A percentile compares a stretch with the other conserved stretches of the same genome.
These are phyloP conservation scores for Sporothrix mexicana DNA, from an alignment of 2,329 filamentous ascomycete species.

Conservation along the genomic window DNA sequence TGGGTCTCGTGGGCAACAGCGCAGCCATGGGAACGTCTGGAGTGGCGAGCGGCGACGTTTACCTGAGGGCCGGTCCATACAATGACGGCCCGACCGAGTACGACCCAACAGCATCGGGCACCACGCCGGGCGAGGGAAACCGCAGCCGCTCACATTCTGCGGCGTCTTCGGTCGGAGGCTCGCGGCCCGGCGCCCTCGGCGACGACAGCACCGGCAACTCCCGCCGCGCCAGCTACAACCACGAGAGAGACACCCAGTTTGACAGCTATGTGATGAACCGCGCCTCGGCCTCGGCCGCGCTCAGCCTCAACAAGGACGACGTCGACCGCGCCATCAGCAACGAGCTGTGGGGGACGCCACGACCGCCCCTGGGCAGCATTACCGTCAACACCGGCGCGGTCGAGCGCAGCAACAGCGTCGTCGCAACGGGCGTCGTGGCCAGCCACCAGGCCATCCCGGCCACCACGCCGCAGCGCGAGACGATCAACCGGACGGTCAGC, in stretches of 20 bases:
- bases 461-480: conserved; percentile 35
- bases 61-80: conserved; percentile 34
- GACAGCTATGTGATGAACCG: conserved; percentile 40
- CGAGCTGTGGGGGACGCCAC: conserved; percentile 44
- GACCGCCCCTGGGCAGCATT: neutral
- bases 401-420: conserved; percentile 41
- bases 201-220: neutral
- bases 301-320: no score
- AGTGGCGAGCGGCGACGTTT: conserved; percentile 35
- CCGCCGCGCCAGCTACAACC: conserved; percentile 39
- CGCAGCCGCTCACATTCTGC: conserved; percentile 35
- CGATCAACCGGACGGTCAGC: conserved; percentile 44
- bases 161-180: conserved; percentile 12
- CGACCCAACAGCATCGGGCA: neutral
- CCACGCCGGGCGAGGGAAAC: conserved; percentile 29
- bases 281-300: no score
- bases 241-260: conserved; percentile 43
- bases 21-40: conserved; percentile 35
- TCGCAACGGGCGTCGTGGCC: conserved; percentile 39
- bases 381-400: conserved; percentile 24
- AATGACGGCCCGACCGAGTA: conserved; percentile 37
- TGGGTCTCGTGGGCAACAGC: neutral
- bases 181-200: neutral
- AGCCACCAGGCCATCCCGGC: conserved; percentile 31
- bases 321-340: conserved; percentile 45